Evolutionary conservation across 257 asterid genomes (phyloP).

Genomic region (Capsicum rhomboideum): DNA sequence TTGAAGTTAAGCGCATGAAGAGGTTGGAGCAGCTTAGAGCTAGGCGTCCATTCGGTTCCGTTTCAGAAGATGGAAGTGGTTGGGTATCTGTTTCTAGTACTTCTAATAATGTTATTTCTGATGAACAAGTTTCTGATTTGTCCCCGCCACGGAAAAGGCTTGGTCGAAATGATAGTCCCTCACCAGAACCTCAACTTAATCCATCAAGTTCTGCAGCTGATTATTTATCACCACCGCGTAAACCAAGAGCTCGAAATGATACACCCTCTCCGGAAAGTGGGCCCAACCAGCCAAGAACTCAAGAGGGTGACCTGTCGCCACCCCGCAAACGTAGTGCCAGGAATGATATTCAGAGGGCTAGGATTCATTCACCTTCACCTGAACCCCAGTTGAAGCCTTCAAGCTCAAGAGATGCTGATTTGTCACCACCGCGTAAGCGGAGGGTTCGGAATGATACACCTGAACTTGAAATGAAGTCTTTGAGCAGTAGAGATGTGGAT

Average conservation of each 20-base stretch:
- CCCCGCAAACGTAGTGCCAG: slow-evolving; percentile 37
- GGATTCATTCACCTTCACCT: neutral
- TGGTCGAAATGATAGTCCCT: slow-evolving; percentile 12
- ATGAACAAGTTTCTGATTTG: slow-evolving; percentile 11
- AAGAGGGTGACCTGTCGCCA: slow-evolving; percentile 36
- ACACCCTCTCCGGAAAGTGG: slow-evolving; percentile 2
- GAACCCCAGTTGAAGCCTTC: neutral
- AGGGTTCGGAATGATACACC: slow-evolving; percentile 41
- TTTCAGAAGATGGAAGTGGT: slow-evolving; percentile 97
- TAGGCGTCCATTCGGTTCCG: slow-evolving; percentile 54
- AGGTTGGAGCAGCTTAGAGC: slow-evolving; percentile 54
- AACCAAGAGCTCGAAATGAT: neutral
- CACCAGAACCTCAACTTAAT: slow-evolving; percentile 13
- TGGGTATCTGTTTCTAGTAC: slow-evolving; percentile 54
- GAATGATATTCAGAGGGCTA: neutral
- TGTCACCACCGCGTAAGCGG: slow-evolving; percentile 9
- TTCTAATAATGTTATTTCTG: slow-evolving; percentile 10
- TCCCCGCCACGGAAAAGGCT: slow-evolving; percentile 14
- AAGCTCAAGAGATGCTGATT: slow-evolving; percentile 6
- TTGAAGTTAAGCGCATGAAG: slow-evolving; percentile 78
- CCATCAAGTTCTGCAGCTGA: neutral
- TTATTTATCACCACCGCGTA: slow-evolving; percentile 9
- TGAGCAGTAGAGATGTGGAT: neutral
- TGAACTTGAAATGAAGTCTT: slow-evolving; percentile 25
- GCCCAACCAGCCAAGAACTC: neutral